These are phyloP conservation scores for Candida jianshihensis DNA, from an alignment of 805 yeast genomes.

Conservation along the genomic window DNA sequence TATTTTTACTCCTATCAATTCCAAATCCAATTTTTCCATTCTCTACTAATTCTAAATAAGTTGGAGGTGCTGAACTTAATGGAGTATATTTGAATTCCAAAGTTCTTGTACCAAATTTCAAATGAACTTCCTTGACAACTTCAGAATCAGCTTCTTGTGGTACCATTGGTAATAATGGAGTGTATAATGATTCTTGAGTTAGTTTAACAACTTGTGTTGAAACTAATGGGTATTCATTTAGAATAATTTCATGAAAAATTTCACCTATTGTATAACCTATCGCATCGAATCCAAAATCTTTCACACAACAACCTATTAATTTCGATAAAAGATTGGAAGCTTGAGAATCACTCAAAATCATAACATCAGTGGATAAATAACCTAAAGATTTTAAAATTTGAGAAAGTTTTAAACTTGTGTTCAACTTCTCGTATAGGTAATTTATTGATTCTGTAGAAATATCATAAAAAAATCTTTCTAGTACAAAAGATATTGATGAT, in stretches of 20 bases:
- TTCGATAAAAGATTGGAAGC: conserved; percentile 51
- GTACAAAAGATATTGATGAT: conserved; percentile 50
- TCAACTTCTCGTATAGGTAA: conserved; percentile 40
- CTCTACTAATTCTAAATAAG: conserved; percentile 66
- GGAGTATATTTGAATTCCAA: conserved; percentile 63
- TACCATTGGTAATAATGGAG: conserved; percentile 23
- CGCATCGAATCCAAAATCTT: conserved; percentile 75
- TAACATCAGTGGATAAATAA: conserved; percentile 17
- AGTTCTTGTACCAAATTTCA: conserved; percentile 46
- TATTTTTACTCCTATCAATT: conserved; percentile 7
- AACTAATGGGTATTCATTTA: conserved; percentile 59
- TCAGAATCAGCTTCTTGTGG: conserved; percentile 31
- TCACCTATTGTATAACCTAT: conserved; percentile 62
- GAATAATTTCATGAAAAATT: conserved; percentile 52
- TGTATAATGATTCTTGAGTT: conserved; percentile 17
- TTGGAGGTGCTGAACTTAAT: conserved; percentile 70
- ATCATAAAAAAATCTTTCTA: conserved; percentile 56
- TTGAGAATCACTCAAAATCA: conserved; percentile 37
- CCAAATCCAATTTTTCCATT: conserved; percentile 67
- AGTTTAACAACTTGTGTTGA: conserved; percentile 31
- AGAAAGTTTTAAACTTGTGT: conserved; percentile 29
- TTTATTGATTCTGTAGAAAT: conserved; percentile 48
- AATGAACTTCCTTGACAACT: conserved; percentile 31
- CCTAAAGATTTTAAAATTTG: conserved; percentile 35
- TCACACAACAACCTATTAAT: conserved; percentile 61